phyloP scores from a whole-genome alignment of 805 yeast species.

The Kluyveromyces starmeri region DNA sequence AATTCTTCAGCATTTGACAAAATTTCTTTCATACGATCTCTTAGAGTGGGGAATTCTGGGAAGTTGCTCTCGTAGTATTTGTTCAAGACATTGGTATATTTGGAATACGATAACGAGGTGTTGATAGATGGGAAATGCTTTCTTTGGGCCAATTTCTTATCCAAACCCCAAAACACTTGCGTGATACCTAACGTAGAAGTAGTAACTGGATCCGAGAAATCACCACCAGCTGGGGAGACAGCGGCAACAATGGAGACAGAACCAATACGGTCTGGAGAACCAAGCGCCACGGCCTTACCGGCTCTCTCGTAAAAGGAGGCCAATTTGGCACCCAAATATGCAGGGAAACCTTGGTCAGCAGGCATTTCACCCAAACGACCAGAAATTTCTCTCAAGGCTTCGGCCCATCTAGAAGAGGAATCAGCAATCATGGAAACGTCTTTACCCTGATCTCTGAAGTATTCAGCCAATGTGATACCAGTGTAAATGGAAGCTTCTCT shows the following conservation, averaged over 20 bases:
- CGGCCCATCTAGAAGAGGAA: constrained; percentile 99
- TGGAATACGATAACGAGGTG: constrained; percentile 93
- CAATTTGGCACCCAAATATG: constrained; percentile 95
- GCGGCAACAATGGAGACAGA: constrained; percentile 99
- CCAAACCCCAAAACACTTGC: constrained; percentile 99
- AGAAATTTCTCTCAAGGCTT: constrained; percentile 98
- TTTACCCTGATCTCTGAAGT: constrained; percentile 99
- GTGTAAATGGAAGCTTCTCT: constrained; percentile 99
- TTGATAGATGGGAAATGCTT: constrained; percentile 99
- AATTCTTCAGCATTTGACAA: constrained; percentile 95
- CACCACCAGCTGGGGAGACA: constrained; percentile 99
- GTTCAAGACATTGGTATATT: constrained; percentile 81
- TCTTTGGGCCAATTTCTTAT: constrained; percentile 97
- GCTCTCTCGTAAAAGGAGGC: constrained; percentile 99
- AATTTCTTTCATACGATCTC: constrained; percentile 90
- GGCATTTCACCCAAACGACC: constrained; percentile 99
- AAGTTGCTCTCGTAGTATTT: constrained; percentile 77
- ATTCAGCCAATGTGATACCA: constrained; percentile 97
- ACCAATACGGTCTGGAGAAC: constrained; percentile 93
- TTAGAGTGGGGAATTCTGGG: constrained; percentile 84
- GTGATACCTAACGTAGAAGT: constrained; percentile 98
- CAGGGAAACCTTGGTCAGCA: constrained; percentile 99
- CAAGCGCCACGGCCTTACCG: constrained; percentile 90
- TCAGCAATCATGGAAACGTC: constrained; percentile 99
- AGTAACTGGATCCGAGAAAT: constrained; percentile 99